phyloP scores from a whole-genome alignment of 2,329 filamentous ascomycete species.

The Aspergillus sp. region DNA sequence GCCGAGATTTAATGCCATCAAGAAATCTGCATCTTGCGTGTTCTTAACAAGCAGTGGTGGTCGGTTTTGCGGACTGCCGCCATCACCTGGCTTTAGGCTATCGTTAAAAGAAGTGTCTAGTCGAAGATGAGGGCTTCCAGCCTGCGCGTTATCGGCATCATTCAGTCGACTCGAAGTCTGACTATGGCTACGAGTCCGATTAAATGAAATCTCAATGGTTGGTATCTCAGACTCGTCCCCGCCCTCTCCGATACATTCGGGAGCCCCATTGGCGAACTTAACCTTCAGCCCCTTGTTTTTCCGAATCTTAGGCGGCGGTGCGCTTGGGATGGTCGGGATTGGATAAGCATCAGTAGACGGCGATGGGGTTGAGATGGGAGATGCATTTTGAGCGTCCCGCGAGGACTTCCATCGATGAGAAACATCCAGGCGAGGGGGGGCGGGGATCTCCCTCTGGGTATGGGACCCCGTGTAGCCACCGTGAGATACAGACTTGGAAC shows the following conservation, averaged over 20 bases:
- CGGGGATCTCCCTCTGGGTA: conserved; percentile 28
- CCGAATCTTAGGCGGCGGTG: conserved; percentile 35
- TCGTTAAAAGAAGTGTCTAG: conserved; percentile 35
- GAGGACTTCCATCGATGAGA: conserved; percentile 33
- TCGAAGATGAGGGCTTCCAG: conserved; percentile 28
- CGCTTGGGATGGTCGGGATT: conserved; percentile 18
- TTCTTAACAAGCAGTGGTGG: conserved; percentile 34
- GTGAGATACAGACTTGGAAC: conserved; percentile 36
- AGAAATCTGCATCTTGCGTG: conserved; percentile 38
- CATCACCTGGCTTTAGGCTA: conserved; percentile 10
- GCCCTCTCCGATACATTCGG: conserved; percentile 85
- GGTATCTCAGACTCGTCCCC: conserved; percentile 81
- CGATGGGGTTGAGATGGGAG: conserved; percentile 18
- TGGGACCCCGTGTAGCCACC: conserved; percentile 14
- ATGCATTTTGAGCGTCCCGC: conserved; percentile 24
- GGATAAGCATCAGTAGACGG: conserved; percentile 24
- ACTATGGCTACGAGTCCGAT: conserved; percentile 27
- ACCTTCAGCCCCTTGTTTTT: conserved; percentile 70
- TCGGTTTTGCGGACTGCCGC: conserved; percentile 19
- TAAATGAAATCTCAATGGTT: conserved; percentile 67
- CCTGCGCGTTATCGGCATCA: conserved; percentile 24
- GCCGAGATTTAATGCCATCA: conserved; percentile 32
- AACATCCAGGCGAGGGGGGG: conserved; percentile 36
- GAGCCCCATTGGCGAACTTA: conserved; percentile 68
- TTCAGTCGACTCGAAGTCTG: conserved; percentile 16